Conservation (phyloP, 345 rosid species). For the Cardamine chenopodiifolia region DNA sequence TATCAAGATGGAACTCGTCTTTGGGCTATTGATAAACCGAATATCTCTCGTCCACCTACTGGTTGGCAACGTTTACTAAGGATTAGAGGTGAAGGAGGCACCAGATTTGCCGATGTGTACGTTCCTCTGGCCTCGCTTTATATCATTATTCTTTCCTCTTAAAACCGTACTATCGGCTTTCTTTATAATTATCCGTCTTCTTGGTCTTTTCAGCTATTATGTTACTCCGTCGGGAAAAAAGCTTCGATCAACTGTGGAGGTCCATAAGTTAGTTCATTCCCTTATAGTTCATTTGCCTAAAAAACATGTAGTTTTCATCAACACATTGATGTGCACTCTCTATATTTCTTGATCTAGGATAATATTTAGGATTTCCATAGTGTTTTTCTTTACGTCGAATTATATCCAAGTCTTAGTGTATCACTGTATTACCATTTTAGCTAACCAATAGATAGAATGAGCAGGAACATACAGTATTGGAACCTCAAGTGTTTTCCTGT, state of each 20-base stretch:
- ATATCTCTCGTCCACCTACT: slow-evolving; percentile 82
- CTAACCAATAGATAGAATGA: not conserved
- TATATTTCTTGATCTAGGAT: not conserved
- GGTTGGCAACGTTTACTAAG: slow-evolving; percentile 86
- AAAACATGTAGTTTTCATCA: not conserved
- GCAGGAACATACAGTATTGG: not conserved
- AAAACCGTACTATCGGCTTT: not conserved
- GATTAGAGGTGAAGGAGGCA: slow-evolving; percentile 85
- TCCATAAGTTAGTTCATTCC: slow-evolving; percentile 64
- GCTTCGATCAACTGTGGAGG: slow-evolving; percentile 81
- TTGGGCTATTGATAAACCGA: slow-evolving; percentile 96
- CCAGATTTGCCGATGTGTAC: slow-evolving; percentile 91
- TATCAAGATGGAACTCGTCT: slow-evolving; percentile 86
- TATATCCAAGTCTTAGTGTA: not conserved
- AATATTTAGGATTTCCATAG: not conserved
- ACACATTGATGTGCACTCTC: not conserved
- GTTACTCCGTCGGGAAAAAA: slow-evolving; percentile 86
- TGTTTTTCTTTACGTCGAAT: not conserved
- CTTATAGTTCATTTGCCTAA: not conserved
- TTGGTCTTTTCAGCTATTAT: slow-evolving; percentile 63
- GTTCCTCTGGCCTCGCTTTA: slow-evolving; percentile 38
- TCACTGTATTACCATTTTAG: not conserved
- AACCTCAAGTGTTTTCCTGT: not conserved
- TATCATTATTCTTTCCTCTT: not conserved
- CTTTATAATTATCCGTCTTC: not conserved